Evolutionary conservation across 108 stramenopile species (phyloP), one percentile per base, ranked within the genome.

Genomic region (Cyclotella baltica): DNA sequence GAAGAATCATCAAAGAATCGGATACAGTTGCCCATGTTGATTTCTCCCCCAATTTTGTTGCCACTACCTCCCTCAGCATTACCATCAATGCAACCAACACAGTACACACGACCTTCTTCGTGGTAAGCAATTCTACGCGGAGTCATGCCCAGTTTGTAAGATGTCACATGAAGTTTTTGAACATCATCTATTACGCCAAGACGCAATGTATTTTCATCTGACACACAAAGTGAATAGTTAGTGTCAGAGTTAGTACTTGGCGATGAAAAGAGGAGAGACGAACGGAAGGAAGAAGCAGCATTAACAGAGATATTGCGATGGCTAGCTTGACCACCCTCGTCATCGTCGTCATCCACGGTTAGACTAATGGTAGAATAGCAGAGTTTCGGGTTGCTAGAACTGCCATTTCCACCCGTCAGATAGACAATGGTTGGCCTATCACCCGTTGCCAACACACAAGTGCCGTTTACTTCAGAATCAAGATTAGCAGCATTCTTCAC

Each of bases 371-470:
- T 98, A 11, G 97, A 93, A 73, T 96, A 98, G 68, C 93, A 93
- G 40, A 98, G 70, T 78, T 97, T 96, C 25, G 92, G 90, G 61
- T 90, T 90, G 63, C 70, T 80, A 33, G 77, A 77, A 43, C 71
- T 82, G 35, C 67, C 75, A 40, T 78, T 83, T 35, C 92, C 90
- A 18, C 96, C 96, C 28, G 91, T 85, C 25, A 93, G 78, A 67
- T 98, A 98, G 15, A 99, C 88, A n/a, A 98, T 96, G 11, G 97
- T 98, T 50, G 99, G 99, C 3, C 98, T 80, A 73, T 99, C 98
- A 43, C 96, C 96, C 27, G 96, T 92, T 30, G 97, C 98, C 53
- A 98, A 89, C 36, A 99, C 95, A 66, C 98, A 98, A 31, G 81
- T 89, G 10, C 90, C 85, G 46, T 92, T 86, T 23, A 80, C 10